Conservation (phyloP, 352 stramenopile genomes). For the Pythium phragmiticola region DNA sequence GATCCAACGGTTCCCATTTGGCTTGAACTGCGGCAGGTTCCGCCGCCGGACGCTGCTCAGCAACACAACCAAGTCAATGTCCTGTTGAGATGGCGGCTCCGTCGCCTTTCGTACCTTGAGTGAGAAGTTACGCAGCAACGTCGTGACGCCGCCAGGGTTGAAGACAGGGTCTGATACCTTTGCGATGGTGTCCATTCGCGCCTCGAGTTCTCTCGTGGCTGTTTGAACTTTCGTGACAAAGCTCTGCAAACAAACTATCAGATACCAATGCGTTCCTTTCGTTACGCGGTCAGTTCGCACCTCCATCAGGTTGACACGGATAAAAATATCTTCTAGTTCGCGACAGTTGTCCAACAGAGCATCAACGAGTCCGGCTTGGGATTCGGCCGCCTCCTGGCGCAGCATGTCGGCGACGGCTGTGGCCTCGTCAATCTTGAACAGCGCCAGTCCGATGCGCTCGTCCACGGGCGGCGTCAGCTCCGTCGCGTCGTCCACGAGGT, state of each 20-base stretch:
- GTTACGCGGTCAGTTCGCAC: constrained; percentile 21
- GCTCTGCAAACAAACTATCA: constrained; percentile 30
- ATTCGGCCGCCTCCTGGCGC: constrained; percentile 47
- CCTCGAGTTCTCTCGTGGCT: constrained; percentile 62
- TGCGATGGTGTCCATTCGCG: constrained; percentile 51
- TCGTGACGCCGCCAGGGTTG: constrained; percentile 51
- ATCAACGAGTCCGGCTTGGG: constrained; percentile 48
- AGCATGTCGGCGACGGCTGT: constrained; percentile 48
- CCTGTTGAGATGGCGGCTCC: not conserved
- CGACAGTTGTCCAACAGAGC: constrained; percentile 65
- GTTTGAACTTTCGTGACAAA: constrained; percentile 60
- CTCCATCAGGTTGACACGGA: constrained; percentile 75
- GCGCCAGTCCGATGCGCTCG: constrained; percentile 68
- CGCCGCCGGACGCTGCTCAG: constrained; percentile 31
- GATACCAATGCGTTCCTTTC: not conserved
- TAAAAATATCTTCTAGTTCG: constrained; percentile 79
- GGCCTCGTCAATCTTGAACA: constrained; percentile 85
- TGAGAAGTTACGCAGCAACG: constrained; percentile 59
- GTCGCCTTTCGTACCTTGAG: constrained; percentile 46
- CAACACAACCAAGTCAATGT: not conserved
- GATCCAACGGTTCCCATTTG: constrained; percentile 64
- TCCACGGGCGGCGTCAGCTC: constrained; percentile 57
- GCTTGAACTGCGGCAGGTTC: constrained; percentile 24
- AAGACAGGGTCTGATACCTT: constrained; percentile 62
- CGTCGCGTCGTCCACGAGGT: constrained; percentile 60